phyloP scores from a whole-genome alignment of 2,329 filamentous ascomycete genomes.

The Alternaria sp. region DNA sequence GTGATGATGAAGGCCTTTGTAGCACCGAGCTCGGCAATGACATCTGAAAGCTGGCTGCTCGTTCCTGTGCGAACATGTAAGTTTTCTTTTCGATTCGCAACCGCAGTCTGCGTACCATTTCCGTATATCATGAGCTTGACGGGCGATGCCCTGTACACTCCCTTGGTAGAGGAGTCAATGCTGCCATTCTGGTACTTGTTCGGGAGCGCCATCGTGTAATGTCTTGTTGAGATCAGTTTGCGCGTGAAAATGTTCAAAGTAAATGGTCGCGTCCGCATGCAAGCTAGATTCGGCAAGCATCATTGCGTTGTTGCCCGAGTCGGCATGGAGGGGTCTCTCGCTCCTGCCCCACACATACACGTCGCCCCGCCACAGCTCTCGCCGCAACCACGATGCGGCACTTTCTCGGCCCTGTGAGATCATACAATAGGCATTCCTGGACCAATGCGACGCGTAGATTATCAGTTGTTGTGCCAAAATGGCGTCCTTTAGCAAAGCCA shows the following conservation, averaged over 20 bases:
- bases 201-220: slow-evolving; percentile 37
- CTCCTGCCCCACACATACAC: slow-evolving; percentile 37
- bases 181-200: slow-evolving; percentile 44
- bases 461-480: slow-evolving; percentile 17
- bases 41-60: slow-evolving; percentile 40
- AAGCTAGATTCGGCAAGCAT: slow-evolving; percentile 9
- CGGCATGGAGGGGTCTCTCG: slow-evolving; percentile 40
- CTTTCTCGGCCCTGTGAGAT: slow-evolving; percentile 17
- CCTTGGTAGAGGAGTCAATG: slow-evolving; percentile 42
- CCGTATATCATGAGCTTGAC: slow-evolving; percentile 49
- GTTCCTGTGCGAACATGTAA: slow-evolving; percentile 31
- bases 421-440: slow-evolving; percentile 9
- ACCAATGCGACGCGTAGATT: neutral
- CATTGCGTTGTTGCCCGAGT: slow-evolving; percentile 19
- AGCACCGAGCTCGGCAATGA: slow-evolving; percentile 42
- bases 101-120: slow-evolving; percentile 26
- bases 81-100: neutral
- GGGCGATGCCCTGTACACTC: slow-evolving; percentile 46
- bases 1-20: slow-evolving; percentile 65
- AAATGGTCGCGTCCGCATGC: slow-evolving; percentile 9
- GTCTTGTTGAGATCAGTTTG: neutral
- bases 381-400: slow-evolving; percentile 28
- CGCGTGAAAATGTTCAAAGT: slow-evolving; percentile 1
- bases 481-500: slow-evolving; percentile 38
- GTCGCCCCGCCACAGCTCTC: slow-evolving; percentile 38